These are phyloP conservation scores for Globisporangium cederbergense DNA, from an alignment of 352 stramenopile species.

Conservation along the genomic window DNA sequence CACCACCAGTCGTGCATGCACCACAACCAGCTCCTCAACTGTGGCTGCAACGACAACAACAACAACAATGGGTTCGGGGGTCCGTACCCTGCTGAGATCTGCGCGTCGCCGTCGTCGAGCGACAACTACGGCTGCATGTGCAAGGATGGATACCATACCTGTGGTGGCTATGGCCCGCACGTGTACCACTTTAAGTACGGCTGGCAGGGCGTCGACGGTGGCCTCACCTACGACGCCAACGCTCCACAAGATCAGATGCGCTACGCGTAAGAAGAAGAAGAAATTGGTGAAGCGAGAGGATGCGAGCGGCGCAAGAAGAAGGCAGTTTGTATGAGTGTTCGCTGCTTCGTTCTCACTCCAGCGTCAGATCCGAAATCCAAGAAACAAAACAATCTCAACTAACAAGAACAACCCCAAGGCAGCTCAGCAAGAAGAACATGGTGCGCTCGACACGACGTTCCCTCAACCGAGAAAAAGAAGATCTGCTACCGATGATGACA, in stretches of 20 bases:
- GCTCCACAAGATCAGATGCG: constrained; percentile 16
- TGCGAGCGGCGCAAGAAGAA: constrained; percentile 10
- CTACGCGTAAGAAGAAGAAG: constrained; percentile 13
- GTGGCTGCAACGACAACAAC: constrained; percentile 22
- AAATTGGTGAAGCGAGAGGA: neutral
- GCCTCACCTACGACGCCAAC: constrained; percentile 26
- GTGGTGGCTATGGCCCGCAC: constrained; percentile 34
- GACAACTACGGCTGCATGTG: constrained; percentile 67
- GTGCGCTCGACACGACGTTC: constrained; percentile 1
- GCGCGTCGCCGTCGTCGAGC: constrained; percentile 53
- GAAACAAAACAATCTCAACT: neutral
- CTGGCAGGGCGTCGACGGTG: constrained; percentile 59
- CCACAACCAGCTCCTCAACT: constrained; percentile 20
- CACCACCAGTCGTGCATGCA: constrained; percentile 22
- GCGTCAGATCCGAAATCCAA: neutral
- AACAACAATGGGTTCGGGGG: constrained; percentile 23
- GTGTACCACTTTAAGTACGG: constrained; percentile 86
- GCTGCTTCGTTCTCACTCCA: constrained; percentile 1
- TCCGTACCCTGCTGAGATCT: constrained; percentile 38
- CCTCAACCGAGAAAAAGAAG: constrained; percentile 11
- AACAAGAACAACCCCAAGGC: neutral
- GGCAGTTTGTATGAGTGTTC: constrained; percentile 17
- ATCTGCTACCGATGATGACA: constrained; percentile 8
- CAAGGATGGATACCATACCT: constrained; percentile 54
- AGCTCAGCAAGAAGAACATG: neutral